Percentiles rank a stretch among this genome's conserved stretches.
phyloP scores from a whole-genome alignment of 1,139 yeast species.

The Blastobotrys indianensis region DNA sequence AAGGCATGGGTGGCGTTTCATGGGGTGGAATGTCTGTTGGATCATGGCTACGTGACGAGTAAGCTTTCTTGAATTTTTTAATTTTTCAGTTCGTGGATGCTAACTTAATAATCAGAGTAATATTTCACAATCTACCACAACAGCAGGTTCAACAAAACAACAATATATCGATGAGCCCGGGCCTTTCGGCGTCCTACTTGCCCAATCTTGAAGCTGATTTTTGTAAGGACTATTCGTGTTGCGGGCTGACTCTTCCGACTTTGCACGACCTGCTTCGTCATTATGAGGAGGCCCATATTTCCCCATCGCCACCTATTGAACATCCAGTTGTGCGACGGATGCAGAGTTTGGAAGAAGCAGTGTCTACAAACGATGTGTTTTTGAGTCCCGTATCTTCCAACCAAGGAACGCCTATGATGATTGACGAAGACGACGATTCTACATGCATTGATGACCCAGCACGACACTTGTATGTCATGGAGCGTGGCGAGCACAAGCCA shows the following conservation, averaged over 20 bases:
- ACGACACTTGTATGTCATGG: constrained; percentile 85
- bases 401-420: constrained; percentile 23
- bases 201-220: constrained; percentile 93
- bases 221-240: constrained; percentile 93
- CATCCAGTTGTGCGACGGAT: constrained; percentile 39
- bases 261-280: constrained; percentile 89
- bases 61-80: constrained; percentile 38
- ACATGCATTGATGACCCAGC: constrained; percentile 71
- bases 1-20: constrained; percentile 97
- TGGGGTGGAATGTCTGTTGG: constrained; percentile 97
- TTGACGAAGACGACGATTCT: constrained; percentile 39
- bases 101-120: constrained; percentile 20
- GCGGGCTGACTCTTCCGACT: constrained; percentile 89
- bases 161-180: constrained; percentile 43
- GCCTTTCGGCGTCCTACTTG: constrained; percentile 63
- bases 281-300: constrained; percentile 93
- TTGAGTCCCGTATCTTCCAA: constrained; percentile 40
- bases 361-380: constrained; percentile 85
- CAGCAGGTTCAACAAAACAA: constrained; percentile 29
- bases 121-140: constrained; percentile 27
- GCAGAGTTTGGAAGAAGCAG: constrained; percentile 50
- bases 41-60: constrained; percentile 90
- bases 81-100: constrained; percentile 1
- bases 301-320: constrained; percentile 53
- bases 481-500: constrained; percentile 88